These are phyloP conservation scores for Rhizodiscina lignyota DNA, from an alignment of 495 filamentous ascomycete genomes.

Conservation along the genomic window DNA sequence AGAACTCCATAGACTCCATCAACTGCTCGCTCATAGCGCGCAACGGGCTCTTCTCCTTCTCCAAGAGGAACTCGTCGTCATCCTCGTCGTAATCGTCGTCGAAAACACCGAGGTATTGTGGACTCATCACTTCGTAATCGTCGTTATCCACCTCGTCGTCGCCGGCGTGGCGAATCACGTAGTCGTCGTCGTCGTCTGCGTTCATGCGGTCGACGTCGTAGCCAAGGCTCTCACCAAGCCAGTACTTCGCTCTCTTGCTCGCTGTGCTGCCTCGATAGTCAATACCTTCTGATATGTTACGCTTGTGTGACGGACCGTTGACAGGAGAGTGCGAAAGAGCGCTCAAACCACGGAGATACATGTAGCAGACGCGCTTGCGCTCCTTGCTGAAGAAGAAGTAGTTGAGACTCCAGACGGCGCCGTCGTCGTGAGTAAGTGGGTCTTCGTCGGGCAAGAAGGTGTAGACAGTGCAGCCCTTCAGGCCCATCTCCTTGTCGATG, in stretches of 20 bases:
- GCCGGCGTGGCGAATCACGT: conserved; percentile 12
- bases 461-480: conserved; percentile 73
- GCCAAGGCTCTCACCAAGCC: conserved; percentile 52
- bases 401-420: conserved; percentile 86
- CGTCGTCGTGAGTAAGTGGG: conserved; percentile 73
- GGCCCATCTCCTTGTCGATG: conserved; percentile 81
- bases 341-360: conserved; percentile 75
- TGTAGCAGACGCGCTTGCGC: conserved; percentile 84
- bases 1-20: conserved; percentile 14
- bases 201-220: neutral
- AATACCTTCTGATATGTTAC: conserved; percentile 7
- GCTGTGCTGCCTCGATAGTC: conserved; percentile 27
- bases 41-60: conserved; percentile 10
- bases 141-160: conserved; percentile 11
- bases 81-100: neutral
- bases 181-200: conserved; percentile 5
- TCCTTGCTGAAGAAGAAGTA: conserved; percentile 96
- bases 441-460: conserved; percentile 72
- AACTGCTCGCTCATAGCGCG: conserved; percentile 12
- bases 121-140: conserved; percentile 1
- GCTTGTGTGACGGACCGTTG: conserved; percentile 10
- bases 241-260: conserved; percentile 64
- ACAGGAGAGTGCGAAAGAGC: conserved; percentile 55
- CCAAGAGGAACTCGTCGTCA: neutral
- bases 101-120: neutral